Percentiles rank a stretch among this genome's conserved stretches.
Conservation (phyloP, 257 asterid genomes). For the Dorcoceras hygrometricum region DNA sequence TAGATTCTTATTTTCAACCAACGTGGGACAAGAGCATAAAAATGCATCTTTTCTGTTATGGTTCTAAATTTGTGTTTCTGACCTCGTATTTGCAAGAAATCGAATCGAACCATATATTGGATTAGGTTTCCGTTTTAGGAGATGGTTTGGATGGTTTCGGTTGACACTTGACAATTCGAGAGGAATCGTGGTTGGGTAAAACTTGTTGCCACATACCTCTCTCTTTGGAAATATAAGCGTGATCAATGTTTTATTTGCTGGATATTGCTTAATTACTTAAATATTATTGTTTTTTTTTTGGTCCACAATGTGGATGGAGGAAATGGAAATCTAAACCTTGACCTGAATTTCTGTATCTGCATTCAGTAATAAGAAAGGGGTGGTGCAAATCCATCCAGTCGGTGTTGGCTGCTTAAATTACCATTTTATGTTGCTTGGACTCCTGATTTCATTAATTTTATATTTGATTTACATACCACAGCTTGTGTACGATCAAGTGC, state of each 20-base stretch:
- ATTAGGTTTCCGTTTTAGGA: background rate
- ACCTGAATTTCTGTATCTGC: background rate
- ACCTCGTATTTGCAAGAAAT: too few relatives aligned
- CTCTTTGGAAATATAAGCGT: background rate
- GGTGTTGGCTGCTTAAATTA: background rate
- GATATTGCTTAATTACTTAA: background rate
- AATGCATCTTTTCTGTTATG: too few relatives aligned
- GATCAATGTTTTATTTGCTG: background rate
- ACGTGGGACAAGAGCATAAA: too few relatives aligned
- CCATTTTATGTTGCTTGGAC: too few relatives aligned
- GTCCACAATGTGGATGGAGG: background rate
- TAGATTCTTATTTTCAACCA: too few relatives aligned
- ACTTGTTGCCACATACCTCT: background rate
- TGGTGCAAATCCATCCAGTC: background rate
- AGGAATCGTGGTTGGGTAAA: background rate
- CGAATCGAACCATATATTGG: background rate
- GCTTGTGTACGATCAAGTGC: constrained; percentile 63
- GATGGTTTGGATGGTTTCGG: background rate
- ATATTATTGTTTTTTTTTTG: too few relatives aligned
- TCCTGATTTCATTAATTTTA: background rate
- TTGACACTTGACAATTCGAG: background rate
- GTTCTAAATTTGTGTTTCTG: background rate
- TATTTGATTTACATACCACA: constrained; percentile 32
- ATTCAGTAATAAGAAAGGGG: background rate
- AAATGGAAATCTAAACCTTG: background rate